Evolutionary conservation across 257 asterid genomes (phyloP), one percentile per base, ranked within the genome.

Genomic region (Plantago ovata): DNA sequence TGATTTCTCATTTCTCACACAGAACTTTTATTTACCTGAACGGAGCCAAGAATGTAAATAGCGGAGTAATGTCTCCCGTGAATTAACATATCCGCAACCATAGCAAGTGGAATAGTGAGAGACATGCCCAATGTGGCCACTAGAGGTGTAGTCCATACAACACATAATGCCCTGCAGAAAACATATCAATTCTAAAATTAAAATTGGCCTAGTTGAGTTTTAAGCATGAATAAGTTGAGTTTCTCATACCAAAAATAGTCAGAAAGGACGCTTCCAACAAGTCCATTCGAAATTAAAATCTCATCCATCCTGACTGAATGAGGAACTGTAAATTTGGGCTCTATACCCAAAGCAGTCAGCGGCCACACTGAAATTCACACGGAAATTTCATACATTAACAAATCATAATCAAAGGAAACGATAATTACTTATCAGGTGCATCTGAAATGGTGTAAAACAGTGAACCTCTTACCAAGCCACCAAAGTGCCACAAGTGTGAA

Each of bases 41-140:
- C 85, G 7, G 99, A 93, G 62, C 99, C 99, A 21, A 84, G 79
- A 61, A 93, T 73, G 56, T 93, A 93, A 57, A 89, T 81, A 56
- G 94, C 91, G 14, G 99, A 93, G 71, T 89, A 93, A 63, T 81
- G 96, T 4, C 99, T 85, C 10, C 99, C 99, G 43, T 93, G 99
- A 69, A 93, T 89, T 67, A 83, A 50, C 94, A 93, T 93, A 70
- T 93, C 99, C 24, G 99, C 99, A 59, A 84, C 75, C 99, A 93
- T 93, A 43, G 99, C 97, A 10, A 93, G 82, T n/a, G 99, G 99
- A 63, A 93, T 93, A 65, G 97, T 93, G 53, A 93, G 95, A 43
- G 99, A 93, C 95, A 93, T 81, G 74, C 97, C 99, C 65, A 93
- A 69, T 18, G 99, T 93, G 63, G 99, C 99, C 55, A 93, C 99